phyloP scores from a whole-genome alignment of 345 rosid genomes.

The Erucastrum elatum region DNA sequence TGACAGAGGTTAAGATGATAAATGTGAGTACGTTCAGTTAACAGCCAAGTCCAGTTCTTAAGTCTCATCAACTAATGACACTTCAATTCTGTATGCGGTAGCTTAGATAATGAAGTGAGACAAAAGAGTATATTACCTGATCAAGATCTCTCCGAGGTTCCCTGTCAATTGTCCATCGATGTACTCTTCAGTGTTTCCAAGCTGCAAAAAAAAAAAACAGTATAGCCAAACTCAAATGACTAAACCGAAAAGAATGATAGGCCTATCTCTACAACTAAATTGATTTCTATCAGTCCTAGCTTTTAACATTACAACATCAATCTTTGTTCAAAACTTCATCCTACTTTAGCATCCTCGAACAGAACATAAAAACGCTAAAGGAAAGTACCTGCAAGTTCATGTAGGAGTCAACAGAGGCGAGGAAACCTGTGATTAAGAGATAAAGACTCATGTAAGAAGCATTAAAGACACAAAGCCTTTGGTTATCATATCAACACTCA shows the following conservation, averaged over 20 bases:
- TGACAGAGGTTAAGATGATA: no score
- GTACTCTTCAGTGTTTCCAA: constrained; percentile 84
- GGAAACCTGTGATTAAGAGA: no score
- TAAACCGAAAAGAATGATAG: neutral
- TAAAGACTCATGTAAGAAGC: no score
- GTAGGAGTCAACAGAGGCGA: no score
- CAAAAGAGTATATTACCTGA: constrained; percentile 49
- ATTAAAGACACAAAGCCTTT: no score
- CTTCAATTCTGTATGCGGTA: neutral
- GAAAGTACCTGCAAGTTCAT: no score
- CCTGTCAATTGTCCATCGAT: constrained; percentile 86
- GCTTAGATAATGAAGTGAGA: neutral
- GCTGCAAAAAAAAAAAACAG: constrained; percentile 47
- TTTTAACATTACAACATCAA: neutral
- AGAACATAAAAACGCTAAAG: neutral
- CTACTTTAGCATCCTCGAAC: neutral
- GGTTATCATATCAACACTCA: no score
- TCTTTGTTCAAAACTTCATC: neutral
- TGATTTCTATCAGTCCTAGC: neutral
- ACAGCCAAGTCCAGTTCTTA: neutral
- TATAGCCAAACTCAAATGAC: neutral
- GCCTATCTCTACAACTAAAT: neutral
- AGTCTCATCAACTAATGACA: neutral
- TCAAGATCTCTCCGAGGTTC: constrained; percentile 85
- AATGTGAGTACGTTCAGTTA: no score